phyloP scores from a whole-genome alignment of 1,284 basidiomycete species.

The Ceratobasidium sp. region DNA sequence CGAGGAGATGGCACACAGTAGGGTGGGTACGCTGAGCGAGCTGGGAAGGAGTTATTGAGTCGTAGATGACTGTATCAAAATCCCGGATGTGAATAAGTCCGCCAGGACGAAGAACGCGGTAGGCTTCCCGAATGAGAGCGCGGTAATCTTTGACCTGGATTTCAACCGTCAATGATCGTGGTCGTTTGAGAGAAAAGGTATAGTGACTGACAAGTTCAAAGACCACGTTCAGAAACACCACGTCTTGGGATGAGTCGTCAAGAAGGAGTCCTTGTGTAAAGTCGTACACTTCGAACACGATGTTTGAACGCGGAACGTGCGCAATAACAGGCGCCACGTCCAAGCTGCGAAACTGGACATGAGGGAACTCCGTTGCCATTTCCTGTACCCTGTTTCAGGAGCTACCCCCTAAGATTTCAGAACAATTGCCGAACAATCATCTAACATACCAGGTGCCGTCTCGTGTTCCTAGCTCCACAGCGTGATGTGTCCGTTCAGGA shows the following conservation, averaged over 20 bases:
- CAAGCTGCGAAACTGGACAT: constrained; percentile 6
- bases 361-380: constrained; percentile 29
- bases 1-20: not conserved
- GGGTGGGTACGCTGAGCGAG: not conserved
- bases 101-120: constrained; percentile 28
- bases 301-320: constrained; percentile 15
- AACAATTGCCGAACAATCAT: not conserved
- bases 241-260: constrained; percentile 26
- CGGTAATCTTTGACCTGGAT: constrained; percentile 34
- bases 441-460: constrained; percentile 2
- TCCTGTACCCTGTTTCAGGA: constrained; percentile 5
- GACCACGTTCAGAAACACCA: constrained; percentile 7
- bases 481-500: not conserved
- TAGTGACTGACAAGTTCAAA: constrained; percentile 21
- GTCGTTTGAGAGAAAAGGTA: not conserved
- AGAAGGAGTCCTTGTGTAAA: not conserved
- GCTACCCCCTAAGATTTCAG: not conserved
- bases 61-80: constrained; percentile 2
- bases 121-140: constrained; percentile 15
- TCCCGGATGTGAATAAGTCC: constrained; percentile 31
- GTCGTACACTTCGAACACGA: constrained; percentile 27
- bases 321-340: constrained; percentile 24
- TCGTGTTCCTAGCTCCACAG: constrained; percentile 8
- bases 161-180: not conserved
- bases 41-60: not conserved